Percentiles rank a stretch among this genome's conserved stretches.
Evolutionary conservation across 1,284 basidiomycete species (phyloP).

Genomic region (Clitocybe nebularis): DNA sequence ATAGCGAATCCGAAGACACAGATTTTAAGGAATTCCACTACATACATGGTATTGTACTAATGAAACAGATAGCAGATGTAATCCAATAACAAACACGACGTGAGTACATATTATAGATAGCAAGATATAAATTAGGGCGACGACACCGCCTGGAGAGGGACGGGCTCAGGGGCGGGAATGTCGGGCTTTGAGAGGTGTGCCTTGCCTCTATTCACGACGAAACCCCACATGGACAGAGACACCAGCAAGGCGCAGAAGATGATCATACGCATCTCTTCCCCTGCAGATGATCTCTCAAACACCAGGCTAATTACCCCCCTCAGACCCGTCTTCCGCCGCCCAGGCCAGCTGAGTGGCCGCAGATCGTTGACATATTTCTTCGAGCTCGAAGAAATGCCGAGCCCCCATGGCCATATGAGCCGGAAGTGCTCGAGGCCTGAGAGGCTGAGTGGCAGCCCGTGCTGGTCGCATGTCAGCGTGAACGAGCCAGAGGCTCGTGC

Average conservation of each 20-base stretch:
- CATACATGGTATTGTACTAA: not conserved
- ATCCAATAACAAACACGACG: not conserved
- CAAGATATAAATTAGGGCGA: not conserved
- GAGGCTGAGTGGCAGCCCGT: conserved; percentile 38
- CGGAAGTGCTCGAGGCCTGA: conserved; percentile 31
- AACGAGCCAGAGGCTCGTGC: conserved; percentile 47
- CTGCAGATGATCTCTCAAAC: conserved; percentile 57
- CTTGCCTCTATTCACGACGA: conserved; percentile 23
- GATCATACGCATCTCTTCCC: conserved; percentile 65
- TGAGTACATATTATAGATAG: too few species aligned
- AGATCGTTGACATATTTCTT: conserved; percentile 44
- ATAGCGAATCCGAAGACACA: too few species aligned
- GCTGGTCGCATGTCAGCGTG: conserved; percentile 47
- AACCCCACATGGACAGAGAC: conserved; percentile 54
- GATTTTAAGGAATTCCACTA: not conserved
- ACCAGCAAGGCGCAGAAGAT: conserved; percentile 51
- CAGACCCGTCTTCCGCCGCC: conserved; percentile 29
- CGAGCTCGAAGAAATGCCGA: conserved; percentile 32
- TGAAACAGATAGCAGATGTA: not conserved
- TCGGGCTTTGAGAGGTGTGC: not conserved
- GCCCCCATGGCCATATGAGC: conserved; percentile 38
- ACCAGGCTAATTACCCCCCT: conserved; percentile 39
- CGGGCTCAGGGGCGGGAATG: not conserved
- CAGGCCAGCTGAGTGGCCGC: conserved; percentile 39
- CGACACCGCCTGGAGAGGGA: not conserved